Evolutionary conservation across 768 basidiomycete genomes (phyloP).

Genomic region (Cystobasidium ongulense): DNA sequence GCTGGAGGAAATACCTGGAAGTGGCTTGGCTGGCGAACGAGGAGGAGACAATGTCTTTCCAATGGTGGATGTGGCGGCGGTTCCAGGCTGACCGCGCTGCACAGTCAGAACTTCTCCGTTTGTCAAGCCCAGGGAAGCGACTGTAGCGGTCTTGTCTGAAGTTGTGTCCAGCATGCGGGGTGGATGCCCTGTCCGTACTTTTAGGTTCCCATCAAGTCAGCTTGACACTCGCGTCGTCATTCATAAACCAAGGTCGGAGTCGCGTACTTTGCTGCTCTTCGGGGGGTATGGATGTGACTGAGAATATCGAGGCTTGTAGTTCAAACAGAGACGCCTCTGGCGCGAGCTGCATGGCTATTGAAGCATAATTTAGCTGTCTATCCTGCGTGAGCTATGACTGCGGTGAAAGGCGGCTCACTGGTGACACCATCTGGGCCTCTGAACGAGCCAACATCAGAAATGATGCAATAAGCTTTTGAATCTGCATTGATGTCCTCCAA

Average conservation of each 20-base stretch:
- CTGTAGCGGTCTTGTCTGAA: background rate
- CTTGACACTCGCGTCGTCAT: too few species aligned
- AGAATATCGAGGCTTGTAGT: constrained; percentile 23
- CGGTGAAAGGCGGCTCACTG: background rate
- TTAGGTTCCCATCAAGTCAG: background rate
- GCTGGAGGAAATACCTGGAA: background rate
- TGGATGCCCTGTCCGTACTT: constrained; percentile 22
- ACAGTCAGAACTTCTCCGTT: constrained; percentile 20
- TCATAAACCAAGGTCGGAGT: too few species aligned
- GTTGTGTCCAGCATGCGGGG: constrained; percentile 1
- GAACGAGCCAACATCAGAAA: too few species aligned
- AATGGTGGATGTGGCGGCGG: background rate
- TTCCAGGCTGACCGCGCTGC: constrained; percentile 6
- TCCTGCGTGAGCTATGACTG: background rate
- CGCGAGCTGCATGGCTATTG: constrained; percentile 13
- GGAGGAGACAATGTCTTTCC: background rate
- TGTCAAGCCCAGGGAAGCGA: background rate
- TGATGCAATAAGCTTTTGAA: too few species aligned
- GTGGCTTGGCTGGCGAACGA: background rate
- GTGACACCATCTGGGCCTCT: constrained; percentile 23
- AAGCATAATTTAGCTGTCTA: background rate
- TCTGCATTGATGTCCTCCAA: too few species aligned
- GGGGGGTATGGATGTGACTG: constrained; percentile 10
- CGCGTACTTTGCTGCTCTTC: constrained; percentile 26
- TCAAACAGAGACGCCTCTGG: constrained; percentile 11